Evolutionary conservation across 192 early-diverging fungal species (phyloP).

Genomic region (Haplosporangium gracile): DNA sequence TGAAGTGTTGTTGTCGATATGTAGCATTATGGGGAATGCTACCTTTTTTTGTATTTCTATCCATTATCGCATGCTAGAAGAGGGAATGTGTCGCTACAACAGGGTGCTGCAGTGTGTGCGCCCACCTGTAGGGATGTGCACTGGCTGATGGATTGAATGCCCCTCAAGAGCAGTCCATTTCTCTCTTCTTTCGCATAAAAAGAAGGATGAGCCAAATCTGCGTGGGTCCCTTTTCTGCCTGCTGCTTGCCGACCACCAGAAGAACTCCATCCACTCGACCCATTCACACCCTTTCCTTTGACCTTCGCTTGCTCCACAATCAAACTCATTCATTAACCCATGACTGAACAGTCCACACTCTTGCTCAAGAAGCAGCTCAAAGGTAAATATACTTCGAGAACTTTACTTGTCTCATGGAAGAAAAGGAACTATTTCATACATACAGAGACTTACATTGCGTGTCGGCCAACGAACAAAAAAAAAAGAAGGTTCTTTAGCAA

Average conservation of each 20-base stretch:
- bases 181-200: background rate
- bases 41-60: no score
- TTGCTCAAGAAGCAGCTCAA: constrained; percentile 63
- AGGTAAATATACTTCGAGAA: constrained; percentile 37
- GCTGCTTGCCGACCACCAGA: background rate
- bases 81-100: no score
- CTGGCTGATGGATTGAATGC: background rate
- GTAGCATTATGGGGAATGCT: no score
- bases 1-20: no score
- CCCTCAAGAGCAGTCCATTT: background rate
- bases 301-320: background rate
- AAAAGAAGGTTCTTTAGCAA: background rate
- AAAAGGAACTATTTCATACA: background rate
- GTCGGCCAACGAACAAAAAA: background rate
- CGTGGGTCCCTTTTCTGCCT: background rate
- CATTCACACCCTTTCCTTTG: background rate
- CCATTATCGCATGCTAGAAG: no score
- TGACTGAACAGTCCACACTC: constrained; percentile 58
- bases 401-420: background rate
- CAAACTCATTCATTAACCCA: background rate
- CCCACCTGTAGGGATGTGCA: no score
- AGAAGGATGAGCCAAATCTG: background rate
- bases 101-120: no score
- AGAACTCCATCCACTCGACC: background rate
- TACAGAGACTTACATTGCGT: background rate